These are phyloP conservation scores for Aquilaria agallochum DNA, from an alignment of 441 rosid genomes.

Conservation along the genomic window DNA sequence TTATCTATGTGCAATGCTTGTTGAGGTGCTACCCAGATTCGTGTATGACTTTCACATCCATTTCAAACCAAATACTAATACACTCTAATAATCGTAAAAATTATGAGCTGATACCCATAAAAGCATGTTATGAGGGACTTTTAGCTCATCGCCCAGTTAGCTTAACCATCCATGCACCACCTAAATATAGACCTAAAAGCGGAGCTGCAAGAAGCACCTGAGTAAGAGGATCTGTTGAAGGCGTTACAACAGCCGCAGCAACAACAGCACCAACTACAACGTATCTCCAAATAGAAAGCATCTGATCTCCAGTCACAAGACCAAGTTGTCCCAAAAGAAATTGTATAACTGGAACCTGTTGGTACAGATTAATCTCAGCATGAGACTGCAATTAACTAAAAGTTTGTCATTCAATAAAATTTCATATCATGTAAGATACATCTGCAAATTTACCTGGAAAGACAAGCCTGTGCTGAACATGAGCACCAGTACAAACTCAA, in stretches of 20 bases:
- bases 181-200: constrained; percentile 85
- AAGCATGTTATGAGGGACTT: no score
- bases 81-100: no score
- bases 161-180: constrained; percentile 95
- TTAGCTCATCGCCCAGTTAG: constrained; percentile 58
- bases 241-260: constrained; percentile 92
- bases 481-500: constrained; percentile 92
- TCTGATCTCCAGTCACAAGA: constrained; percentile 82
- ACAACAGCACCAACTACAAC: constrained; percentile 93
- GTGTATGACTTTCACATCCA: no score
- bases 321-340: constrained; percentile 88
- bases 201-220: constrained; percentile 88
- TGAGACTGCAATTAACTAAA: no score
- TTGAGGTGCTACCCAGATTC: no score
- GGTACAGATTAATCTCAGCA: not conserved
- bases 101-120: no score
- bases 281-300: constrained; percentile 96
- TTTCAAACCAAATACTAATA: no score
- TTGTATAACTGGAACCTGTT: constrained; percentile 98
- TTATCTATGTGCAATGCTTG: no score
- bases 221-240: constrained; percentile 97
- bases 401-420: no score
- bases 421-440: no score
- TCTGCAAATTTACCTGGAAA: constrained; percentile 62
- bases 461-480: constrained; percentile 99